phyloP scores from a whole-genome alignment of 2,329 filamentous ascomycete genomes.

The Nothopassalora personata region DNA sequence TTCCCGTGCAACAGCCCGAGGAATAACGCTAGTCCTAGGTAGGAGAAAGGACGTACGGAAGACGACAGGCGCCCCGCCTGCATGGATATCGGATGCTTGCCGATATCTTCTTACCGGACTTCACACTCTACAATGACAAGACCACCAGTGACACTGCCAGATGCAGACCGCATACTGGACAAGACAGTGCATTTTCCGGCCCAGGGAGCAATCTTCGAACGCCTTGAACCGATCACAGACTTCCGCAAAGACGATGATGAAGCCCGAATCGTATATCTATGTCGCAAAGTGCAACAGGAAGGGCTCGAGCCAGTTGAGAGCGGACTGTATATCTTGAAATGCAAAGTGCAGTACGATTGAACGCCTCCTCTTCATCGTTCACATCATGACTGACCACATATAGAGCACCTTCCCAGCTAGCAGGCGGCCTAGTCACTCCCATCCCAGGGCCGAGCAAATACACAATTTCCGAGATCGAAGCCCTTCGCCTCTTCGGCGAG shows the following conservation, averaged over 20 bases:
- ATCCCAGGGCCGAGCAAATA: constrained; percentile 23
- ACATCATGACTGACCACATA: not conserved
- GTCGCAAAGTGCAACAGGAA: constrained; percentile 11
- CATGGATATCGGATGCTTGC: not conserved
- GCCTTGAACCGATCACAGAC: constrained; percentile 26
- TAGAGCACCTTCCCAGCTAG: constrained; percentile 25
- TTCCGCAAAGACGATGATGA: constrained; percentile 30
- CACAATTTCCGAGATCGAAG: constrained; percentile 25
- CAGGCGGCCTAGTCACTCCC: constrained; percentile 21
- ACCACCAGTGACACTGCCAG: constrained; percentile 17
- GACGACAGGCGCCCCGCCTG: not conserved
- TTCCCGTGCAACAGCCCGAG: not conserved
- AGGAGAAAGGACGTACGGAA: not conserved
- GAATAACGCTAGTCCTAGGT: not conserved
- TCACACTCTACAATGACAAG: constrained; percentile 9
- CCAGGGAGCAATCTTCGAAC: constrained; percentile 15
- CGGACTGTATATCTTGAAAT: constrained; percentile 24
- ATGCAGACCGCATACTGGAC: constrained; percentile 18
- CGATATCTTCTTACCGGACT: not conserved
- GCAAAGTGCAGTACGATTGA: constrained; percentile 27
- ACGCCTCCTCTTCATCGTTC: not conserved
- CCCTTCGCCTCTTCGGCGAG: constrained; percentile 22
- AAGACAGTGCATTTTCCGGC: constrained; percentile 13
- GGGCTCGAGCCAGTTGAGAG: not conserved
- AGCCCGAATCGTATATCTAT: constrained; percentile 28